phyloP scores from a whole-genome alignment of 345 rosid genomes.

The Raphanus sativus region DNA sequence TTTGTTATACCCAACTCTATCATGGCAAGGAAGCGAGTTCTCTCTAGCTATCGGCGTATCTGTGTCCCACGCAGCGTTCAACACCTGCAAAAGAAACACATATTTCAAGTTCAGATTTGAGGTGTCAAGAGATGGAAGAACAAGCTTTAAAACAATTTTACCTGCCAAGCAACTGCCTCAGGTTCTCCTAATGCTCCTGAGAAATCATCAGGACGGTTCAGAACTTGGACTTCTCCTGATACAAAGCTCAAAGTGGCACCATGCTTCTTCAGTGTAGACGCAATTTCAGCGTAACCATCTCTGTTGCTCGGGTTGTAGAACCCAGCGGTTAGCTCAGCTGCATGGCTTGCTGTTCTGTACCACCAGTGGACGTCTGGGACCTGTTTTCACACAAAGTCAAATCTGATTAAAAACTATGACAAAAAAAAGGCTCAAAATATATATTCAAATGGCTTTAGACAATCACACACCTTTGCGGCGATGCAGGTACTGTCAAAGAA shows the following conservation, averaged over 20 bases:
- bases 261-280: constrained; percentile 65
- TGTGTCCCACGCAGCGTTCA: constrained; percentile 92
- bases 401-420: constrained; percentile 29
- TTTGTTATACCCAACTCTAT: constrained; percentile 71
- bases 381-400: constrained; percentile 58
- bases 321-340: constrained; percentile 94
- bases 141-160: constrained; percentile 13
- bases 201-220: constrained; percentile 62
- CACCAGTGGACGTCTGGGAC: constrained; percentile 94
- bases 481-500: constrained; percentile 74
- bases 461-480: constrained; percentile 65
- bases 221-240: constrained; percentile 52
- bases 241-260: constrained; percentile 69
- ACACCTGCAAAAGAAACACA: constrained; percentile 49
- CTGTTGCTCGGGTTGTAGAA: constrained; percentile 86
- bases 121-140: background rate
- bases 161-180: constrained; percentile 87
- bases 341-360: constrained; percentile 95
- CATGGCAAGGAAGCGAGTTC: constrained; percentile 74
- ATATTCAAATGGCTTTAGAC: constrained; percentile 12
- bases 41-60: constrained; percentile 60
- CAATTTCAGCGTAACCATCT: constrained; percentile 85
- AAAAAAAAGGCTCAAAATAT: too few species aligned
- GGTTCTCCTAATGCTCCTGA: constrained; percentile 67
- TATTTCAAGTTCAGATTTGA: background rate